Base-by-base conservation (phyloP, 2,329 filamentous ascomycete species). In the Xylaria digitata region DNA sequence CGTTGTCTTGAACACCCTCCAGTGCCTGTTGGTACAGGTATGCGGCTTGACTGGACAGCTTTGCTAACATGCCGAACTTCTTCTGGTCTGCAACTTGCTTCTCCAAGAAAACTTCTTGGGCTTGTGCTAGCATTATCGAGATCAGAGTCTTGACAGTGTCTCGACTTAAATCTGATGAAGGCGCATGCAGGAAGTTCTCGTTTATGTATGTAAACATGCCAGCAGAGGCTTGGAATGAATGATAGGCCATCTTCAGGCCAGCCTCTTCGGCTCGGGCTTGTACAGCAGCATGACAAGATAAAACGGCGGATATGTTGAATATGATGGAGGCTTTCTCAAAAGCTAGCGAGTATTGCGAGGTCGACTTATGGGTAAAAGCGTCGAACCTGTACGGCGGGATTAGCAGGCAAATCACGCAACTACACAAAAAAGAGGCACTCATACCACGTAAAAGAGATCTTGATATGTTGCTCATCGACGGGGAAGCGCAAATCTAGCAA, bases 151-250 rank as follows among this genome's bases (percentile, higher is more conserved):
- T 97, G 75, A 99, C 93, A 0, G 96, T 99, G 57, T 99, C 95
- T 67, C 96, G 85, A 78, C 94, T 98, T 54, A 99, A 82, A 76
- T 99, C 96, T n/a, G 93, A 94, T 8, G 94, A 97, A 0, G 96
- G 96, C 1, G 96, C 96, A 76, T 99, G 96, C 42, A 99, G 84
- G 78, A 99, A 99, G 82, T 99, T 99, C 82, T 99, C 96, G 80
- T 99, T 99, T 83, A 99, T 99, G 76, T 99, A 99, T 60, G 95
- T 98, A 80, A 98, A 99, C 96, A 99, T 99, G 82, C 96, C 96
- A 9, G 96, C 96, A 7, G 95, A 94, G 46, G 96, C 96, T 80
- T 99, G 96, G 82, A 98, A 98, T 21, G 94, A 97, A 80, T 99
- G 95, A 78, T 98, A 99, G 19, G 96, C 93, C 15, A 94, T 95